phyloP scores from a whole-genome alignment of 129 eudicot genomes.

The Pulicaria dysenterica region DNA sequence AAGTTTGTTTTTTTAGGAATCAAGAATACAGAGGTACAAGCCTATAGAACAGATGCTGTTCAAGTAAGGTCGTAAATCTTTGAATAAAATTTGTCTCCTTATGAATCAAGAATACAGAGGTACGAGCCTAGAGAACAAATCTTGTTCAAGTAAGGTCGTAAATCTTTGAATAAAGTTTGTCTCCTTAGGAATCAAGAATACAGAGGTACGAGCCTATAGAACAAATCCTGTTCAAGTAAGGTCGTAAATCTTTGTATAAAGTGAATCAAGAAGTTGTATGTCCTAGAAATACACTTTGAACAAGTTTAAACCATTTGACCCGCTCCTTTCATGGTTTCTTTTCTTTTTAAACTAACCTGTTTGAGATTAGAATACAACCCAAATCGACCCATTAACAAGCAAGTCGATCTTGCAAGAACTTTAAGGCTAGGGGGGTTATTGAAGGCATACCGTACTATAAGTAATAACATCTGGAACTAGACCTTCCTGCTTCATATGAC shows the following conservation, averaged over 20 bases:
- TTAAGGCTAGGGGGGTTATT: not conserved
- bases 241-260: constrained; percentile 41
- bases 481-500: constrained; percentile 77
- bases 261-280: not conserved
- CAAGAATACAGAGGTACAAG: no score
- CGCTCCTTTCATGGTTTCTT: not conserved
- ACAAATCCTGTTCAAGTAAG: constrained; percentile 82
- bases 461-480: constrained; percentile 78
- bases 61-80: no score
- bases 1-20: no score
- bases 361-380: not conserved
- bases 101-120: no score
- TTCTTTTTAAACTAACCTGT: not conserved
- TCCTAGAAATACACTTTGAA: not conserved
- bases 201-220: constrained; percentile 62
- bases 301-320: not conserved
- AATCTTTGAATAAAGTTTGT: no score
- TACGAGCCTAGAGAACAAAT: no score
- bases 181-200: constrained; percentile 68
- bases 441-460: constrained; percentile 70
- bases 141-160: no score
- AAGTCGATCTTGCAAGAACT: not conserved
- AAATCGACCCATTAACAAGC: not conserved
- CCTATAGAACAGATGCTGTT: no score
- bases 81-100: no score